Evolutionary conservation across 306 rosid species (phyloP), one percentile per base, ranked within the genome.

Genomic region (Arachis hypogaea): DNA sequence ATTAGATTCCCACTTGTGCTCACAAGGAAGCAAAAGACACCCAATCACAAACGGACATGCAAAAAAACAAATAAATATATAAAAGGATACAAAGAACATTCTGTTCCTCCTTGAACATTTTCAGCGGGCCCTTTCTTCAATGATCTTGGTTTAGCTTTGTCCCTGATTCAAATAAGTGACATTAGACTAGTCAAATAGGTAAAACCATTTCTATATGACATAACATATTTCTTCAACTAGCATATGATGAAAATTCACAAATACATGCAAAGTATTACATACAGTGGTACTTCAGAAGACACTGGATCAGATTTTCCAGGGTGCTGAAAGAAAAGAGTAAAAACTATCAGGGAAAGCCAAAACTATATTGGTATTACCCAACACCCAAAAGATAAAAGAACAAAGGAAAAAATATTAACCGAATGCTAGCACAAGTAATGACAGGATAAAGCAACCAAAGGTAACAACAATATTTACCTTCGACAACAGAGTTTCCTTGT

Each of bases 21-120:
- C 74, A 40, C 55, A 67, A 44, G 69, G 57, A 54, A 63, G 57
- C 51, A 79, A 11, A 68, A 52, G 22, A 12, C 63, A 22, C 14
- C 59, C 60, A 54, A 69, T 30, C 64, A 51, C 63, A 33, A 3
- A 33, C 38, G 0, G 38, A 33, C 38, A 33, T 33, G 38, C 38
- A 33, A 33, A 79, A 11, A 22, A 22, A 22, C 28, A 11, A n/a
- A 43, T 43, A 43, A 1, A 43, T 43, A 50, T 73, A 47, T 11
- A 74, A 47, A 75, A 88, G 99, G 99, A 95, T 95, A 95, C 97
- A 59, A 81, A 49, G 93, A 85, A 74, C 89, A 70, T 80, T 89
- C 90, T 3, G 75, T 59, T 29, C 86, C 96, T 79, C 76, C 96
- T 75, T 86, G 89, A 75, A 73, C 75, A 59, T 66, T 78, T 79